Base-by-base conservation (phyloP, 768 basidiomycete genomes). In the Dioszegia aurantiaca region DNA sequence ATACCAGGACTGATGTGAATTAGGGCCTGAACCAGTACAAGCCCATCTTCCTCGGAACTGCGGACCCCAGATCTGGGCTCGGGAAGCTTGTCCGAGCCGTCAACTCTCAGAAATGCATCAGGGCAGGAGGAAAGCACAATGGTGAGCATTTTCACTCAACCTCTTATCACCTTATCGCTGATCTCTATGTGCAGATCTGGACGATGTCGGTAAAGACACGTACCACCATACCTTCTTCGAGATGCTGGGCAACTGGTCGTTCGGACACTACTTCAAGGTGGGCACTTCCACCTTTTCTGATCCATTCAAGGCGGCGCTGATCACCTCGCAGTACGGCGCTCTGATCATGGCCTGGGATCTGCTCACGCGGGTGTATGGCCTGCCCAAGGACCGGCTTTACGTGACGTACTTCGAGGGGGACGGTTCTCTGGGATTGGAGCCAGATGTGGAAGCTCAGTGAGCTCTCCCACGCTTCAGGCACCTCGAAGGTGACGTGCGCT, bases 241-340 rank as follows among this genome's bases (percentile, higher is more conserved):
- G 79, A 99, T 99, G 95, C 79, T 99, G 61, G 95, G 95, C 36
- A 99, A 99, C 77, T 99, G 95, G 95, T 97, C 93, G 2, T 99
- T 98, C 67, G 95, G 95, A 0, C 92, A 99, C 77, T 99, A 99
- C 80, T 99, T 99, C 85, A 99, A 99, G 85, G 93, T 85, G 49
- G 42, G 76, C n/a, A n/a, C n/a, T n/a, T n/a, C n/a, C n/a, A n/a
- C n/a, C n/a, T n/a, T n/a, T n/a, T n/a, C n/a, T 23, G 21, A n/a
- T 36, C 4, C 17, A 8, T 16, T 24, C 17, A 42, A 10, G 6
- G 40, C 4, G 12, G n/a, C 9, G 46, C 53, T 48, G 39, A 33
- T 37, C 31, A 11, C 19, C 8, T 26, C 3, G 74, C 40, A 94
- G 93, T 86, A 87, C 83, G 95, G 98, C 63, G 94, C 94, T 1